Base-by-base conservation (phyloP, 441 rosid genomes). In the Corymbia calophylla region DNA sequence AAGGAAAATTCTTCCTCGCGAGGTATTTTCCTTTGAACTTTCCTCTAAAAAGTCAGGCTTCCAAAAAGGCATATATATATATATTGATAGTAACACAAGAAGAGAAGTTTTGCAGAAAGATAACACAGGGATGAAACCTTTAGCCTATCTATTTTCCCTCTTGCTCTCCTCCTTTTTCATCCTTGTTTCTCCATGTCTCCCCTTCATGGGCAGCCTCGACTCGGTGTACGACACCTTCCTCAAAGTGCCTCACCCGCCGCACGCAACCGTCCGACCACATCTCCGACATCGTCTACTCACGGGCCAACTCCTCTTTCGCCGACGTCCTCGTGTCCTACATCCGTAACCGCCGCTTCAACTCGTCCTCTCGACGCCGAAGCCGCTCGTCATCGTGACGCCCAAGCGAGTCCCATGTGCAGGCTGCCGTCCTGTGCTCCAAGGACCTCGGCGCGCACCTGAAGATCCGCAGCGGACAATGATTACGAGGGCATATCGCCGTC, bases 381-480 rank as follows among this genome's bases (percentile, higher is more conserved):
- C 95, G 2, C 87, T 91, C 32, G 55, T 93, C 90, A 92, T 93
- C 25, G 82, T 92, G 39, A 87, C 93, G 11, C 92, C 96, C 14
- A 70, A 88, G 54, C 12, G 93, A 92, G 60, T 88, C 93, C 3
- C 95, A 94, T 49, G 90, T 94, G 89, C 93, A 92, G 48, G 91
- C 93, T 19, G 77, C 94, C 8, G 85, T 93, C 23, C 87, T 70
- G 35, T 95, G 96, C 88, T 89, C 92, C 87, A 93, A 53, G 89
- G 90, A 82, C 55, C 92, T 91, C 86, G 93, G 93, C 3, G 62
- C 93, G 2, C 92, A 92, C 90, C 87, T 94, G n/a, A 92, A 92
- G 90, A 92, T 92, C 86, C 87, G 93, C 13, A 93, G 87, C 49
- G 86, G 18, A 91, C 92, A 92, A 95, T 92, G 94, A 96, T 92